Conservation (phyloP, 192 early-diverging fungal genomes). For the Coemansia sp. region DNA sequence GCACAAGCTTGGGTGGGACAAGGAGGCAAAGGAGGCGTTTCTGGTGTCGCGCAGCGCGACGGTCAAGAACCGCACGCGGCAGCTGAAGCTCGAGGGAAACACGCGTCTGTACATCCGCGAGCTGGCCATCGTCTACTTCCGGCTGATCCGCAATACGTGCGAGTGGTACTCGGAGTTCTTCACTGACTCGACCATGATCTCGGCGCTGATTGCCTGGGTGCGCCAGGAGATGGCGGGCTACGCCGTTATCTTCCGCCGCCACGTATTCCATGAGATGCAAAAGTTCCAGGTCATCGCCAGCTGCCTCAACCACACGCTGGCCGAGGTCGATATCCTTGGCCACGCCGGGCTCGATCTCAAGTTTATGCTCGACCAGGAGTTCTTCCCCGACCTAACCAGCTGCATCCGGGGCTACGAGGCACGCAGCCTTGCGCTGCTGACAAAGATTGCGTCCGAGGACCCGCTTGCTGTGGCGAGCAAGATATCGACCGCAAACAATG, state of each 20-base stretch:
- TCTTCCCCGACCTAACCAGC: constrained; percentile 71
- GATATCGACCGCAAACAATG: constrained; percentile 34
- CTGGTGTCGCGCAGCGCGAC: constrained; percentile 72
- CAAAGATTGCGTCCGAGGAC: constrained; percentile 69
- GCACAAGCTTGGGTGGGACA: constrained; percentile 63
- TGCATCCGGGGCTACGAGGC: constrained; percentile 71
- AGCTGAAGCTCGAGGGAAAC: constrained; percentile 88
- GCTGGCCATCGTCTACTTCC: constrained; percentile 84
- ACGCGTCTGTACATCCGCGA: constrained; percentile 82
- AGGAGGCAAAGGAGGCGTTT: constrained; percentile 83
- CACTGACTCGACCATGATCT: constrained; percentile 83
- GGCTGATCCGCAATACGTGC: constrained; percentile 90
- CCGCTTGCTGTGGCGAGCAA: constrained; percentile 60
- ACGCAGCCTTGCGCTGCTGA: constrained; percentile 62
- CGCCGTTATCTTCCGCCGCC: constrained; percentile 81
- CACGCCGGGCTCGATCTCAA: constrained; percentile 84
- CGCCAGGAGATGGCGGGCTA: constrained; percentile 81
- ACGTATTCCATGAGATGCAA: constrained; percentile 81
- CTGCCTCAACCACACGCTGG: constrained; percentile 74
- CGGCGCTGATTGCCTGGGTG: constrained; percentile 93
- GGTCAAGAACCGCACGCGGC: constrained; percentile 65
- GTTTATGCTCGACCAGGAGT: constrained; percentile 78
- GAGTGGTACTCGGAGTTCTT: constrained; percentile 95
- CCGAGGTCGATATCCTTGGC: constrained; percentile 75
- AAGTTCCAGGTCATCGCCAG: constrained; percentile 79